Evolutionary conservation across 2,329 filamentous ascomycete species (phyloP).

Genomic region (Venturia nashicola): DNA sequence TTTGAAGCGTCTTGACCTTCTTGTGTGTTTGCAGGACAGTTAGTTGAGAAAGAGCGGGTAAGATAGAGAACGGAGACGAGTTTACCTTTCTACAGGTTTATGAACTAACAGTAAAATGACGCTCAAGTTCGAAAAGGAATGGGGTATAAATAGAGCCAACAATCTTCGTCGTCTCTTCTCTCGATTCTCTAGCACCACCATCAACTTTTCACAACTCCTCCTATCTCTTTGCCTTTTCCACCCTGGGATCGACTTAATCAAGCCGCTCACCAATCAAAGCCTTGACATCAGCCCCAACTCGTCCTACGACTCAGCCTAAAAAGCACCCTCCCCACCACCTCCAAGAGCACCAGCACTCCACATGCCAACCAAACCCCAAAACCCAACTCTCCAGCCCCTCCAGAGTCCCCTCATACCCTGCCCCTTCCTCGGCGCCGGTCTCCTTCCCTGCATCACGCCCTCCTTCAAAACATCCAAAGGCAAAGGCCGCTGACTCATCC

Average conservation of each 20-base stretch:
- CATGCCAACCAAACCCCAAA: slow-evolving; percentile 63
- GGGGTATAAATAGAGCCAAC: background rate
- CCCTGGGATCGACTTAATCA: background rate
- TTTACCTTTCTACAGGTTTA: too few species aligned
- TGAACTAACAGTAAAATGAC: background rate
- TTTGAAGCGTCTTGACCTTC: too few species aligned
- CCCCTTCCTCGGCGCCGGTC: slow-evolving; percentile 40
- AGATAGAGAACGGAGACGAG: too few species aligned
- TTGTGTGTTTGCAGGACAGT: too few species aligned
- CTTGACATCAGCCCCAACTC: too few species aligned
- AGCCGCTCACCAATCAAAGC: background rate
- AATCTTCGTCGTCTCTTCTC: background rate
- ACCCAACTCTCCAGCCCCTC: slow-evolving; percentile 65
- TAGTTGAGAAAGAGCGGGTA: too few species aligned
- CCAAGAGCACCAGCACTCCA: slow-evolving; percentile 58
- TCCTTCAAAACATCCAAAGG: slow-evolving; percentile 5
- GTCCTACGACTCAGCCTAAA: slow-evolving; percentile 11
- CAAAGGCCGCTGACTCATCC: slow-evolving; percentile 23
- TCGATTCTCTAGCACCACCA: background rate
- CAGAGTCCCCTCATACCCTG: slow-evolving; percentile 59
- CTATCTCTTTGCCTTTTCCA: background rate
- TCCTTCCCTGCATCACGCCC: slow-evolving; percentile 21
- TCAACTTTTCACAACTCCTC: background rate
- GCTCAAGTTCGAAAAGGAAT: background rate
- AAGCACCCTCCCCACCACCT: slow-evolving; percentile 35